Evolutionary conservation across 169 alveolate genomes (phyloP).

Genomic region (Plasmodium malariae): DNA sequence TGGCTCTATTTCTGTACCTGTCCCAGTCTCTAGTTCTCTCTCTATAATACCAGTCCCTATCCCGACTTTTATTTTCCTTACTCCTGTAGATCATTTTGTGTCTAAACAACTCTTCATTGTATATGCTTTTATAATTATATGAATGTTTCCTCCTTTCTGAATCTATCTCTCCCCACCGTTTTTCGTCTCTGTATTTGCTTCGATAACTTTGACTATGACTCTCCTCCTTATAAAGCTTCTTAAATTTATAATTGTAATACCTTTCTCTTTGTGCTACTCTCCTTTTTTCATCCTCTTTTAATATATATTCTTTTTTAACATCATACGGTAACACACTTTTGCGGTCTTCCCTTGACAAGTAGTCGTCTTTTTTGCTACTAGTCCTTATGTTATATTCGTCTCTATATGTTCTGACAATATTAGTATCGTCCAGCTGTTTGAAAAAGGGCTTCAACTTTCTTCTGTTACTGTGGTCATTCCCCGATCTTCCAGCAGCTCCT

Average conservation of each 20-base stretch:
- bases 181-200: not conserved
- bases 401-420: too few relatives aligned
- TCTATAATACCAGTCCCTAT: slow-evolving; percentile 1
- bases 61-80: slow-evolving; percentile 5
- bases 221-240: slow-evolving; percentile 9
- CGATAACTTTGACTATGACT: not conserved
- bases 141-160: slow-evolving; percentile 15
- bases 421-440: too few relatives aligned
- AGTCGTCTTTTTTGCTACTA: too few relatives aligned
- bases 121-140: not conserved
- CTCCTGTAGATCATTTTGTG: slow-evolving; percentile 1
- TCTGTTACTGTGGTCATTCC: not conserved
- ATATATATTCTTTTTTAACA: not conserved
- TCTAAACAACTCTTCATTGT: slow-evolving; percentile 2
- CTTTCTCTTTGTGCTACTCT: not conserved
- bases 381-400: too few relatives aligned
- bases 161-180: slow-evolving; percentile 22
- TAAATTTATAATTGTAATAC: slow-evolving; percentile 10
- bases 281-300: slow-evolving; percentile 8
- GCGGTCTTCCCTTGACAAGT: not conserved
- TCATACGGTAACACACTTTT: not conserved
- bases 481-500: not conserved
- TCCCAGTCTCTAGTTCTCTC: not conserved
- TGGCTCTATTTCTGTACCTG: not conserved
- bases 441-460: not conserved